A percentile compares a stretch with the other conserved stretches of the same genome.
These are phyloP conservation scores for Blumeriella jaapii DNA, from an alignment of 2,329 filamentous ascomycete genomes.

Conservation along the genomic window DNA sequence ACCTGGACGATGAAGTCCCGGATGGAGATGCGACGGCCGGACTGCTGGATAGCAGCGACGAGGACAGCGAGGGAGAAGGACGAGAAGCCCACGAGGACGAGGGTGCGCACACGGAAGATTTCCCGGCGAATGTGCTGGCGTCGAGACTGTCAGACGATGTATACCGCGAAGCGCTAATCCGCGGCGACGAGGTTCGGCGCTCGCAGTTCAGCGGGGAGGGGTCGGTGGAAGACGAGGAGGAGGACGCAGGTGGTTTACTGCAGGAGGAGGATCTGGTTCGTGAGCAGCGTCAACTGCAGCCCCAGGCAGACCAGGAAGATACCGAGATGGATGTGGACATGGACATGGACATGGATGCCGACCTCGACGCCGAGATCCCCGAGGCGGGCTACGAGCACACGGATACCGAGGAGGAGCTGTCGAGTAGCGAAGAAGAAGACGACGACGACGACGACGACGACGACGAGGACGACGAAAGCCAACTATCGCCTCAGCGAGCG, in stretches of 20 bases:
- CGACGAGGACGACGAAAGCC: slow-evolving; percentile 31
- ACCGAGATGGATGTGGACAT: too few species aligned
- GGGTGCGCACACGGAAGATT: slow-evolving; percentile 10
- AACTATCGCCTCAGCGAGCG: slow-evolving; percentile 11
- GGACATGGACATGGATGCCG: slow-evolving; percentile 49
- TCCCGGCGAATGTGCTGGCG: slow-evolving; percentile 19
- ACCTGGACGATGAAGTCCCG: slow-evolving; percentile 65
- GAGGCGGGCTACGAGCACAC: slow-evolving; percentile 66
- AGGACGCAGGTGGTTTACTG: slow-evolving; percentile 46
- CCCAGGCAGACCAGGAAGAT: too few species aligned
- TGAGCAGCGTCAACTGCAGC: slow-evolving; percentile 24
- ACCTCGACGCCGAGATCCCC: slow-evolving; percentile 61
- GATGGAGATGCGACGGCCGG: slow-evolving; percentile 35
- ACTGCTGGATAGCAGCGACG: slow-evolving; percentile 29
- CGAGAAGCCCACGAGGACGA: slow-evolving; percentile 32
- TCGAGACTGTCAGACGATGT: slow-evolving; percentile 46
- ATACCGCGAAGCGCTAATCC: slow-evolving; percentile 45
- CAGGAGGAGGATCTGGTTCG: slow-evolving; percentile 48
- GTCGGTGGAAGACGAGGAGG: slow-evolving; percentile 43
- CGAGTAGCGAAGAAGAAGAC: slow-evolving; percentile 35
- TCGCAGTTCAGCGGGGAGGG: slow-evolving; percentile 33
- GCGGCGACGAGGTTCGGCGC: slow-evolving; percentile 36
- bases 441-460: too few species aligned
- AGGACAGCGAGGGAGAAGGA: slow-evolving; percentile 30
- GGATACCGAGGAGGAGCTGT: slow-evolving; percentile 57